Evolutionary conservation across 441 rosid species (phyloP), one percentile per base, ranked within the genome.

Genomic region (Populus trichocarpa): DNA sequence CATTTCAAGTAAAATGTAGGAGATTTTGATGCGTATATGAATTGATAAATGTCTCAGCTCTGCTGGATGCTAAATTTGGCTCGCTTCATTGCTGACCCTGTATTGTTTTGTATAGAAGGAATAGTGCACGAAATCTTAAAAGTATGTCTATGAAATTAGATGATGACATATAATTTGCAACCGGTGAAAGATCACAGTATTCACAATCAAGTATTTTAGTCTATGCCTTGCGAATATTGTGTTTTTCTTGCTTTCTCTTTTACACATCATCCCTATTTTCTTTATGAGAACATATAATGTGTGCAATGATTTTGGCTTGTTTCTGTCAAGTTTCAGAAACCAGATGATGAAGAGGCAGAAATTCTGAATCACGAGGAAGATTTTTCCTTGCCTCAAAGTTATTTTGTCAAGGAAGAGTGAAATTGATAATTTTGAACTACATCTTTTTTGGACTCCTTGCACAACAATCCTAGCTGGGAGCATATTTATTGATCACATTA

Each of bases 291-390:
- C 22, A 46, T 63, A 12, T 68, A 40, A 61, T 23, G 13, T 73
- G 14, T 59, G 33, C 72, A 38, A 18, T 77, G 75, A 72, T 50
- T 11, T 46, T 71, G 26, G 40, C 61, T 12, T 71, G 7, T 46
- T 64, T 63, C 23, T 77, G 22, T 18, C 64, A 71, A 35, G 32
- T 69, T 79, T 71, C 91, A 95, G 99, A 93, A 96, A 85, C 89
- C 98, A 50, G 99, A 96, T 22, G 97, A 92, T 25, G 99, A 93
- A 66, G 99, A 96, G 74, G 73, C 80, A 46, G 99, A 91, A 81
- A 86, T 92, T 71, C 87, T 93, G 75, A 87, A 87, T 69, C 97
- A 90, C 1, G 97, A 91, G 87, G 97, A 96, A 85, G 99, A 96
- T 69, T 96, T 96, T 81, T 72, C 84, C 83, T 84, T 96, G 90